Base-by-base conservation (phyloP, 371 early-diverging fungal species). In the Basidiobolus meristosporus region DNA sequence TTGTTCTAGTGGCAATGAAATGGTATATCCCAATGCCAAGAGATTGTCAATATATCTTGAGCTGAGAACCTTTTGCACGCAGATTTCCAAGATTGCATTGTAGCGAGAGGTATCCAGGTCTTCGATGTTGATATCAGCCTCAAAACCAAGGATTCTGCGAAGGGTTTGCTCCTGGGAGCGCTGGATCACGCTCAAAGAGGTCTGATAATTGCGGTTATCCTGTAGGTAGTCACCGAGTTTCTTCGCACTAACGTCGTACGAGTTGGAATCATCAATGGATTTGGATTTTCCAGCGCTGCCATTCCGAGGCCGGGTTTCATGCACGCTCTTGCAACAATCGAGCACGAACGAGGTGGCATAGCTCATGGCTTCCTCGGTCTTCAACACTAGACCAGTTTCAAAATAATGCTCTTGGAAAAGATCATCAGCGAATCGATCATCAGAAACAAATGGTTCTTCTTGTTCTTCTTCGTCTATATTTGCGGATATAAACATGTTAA, bases 21-120 rank as follows among this genome's bases (percentile, higher is more conserved):
- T 31, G 40, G 65, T 31, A 36, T 42, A 58, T 6, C 57, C 59
- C 11, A 66, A 38, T 14, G 53, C 52, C 7, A 61, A 45, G 16
- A 46, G 39, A 36, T 51, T 41, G 38, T 66, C 65, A 31, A 60
- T 49, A 9, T 1, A 9, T 39, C 21, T 2, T 9, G 21, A 15
- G 3, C 15, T 39, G 17, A 39, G 15, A 18, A 39, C 21, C 39
- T 39, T n/a, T n/a, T n/a, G n/a, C n/a, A n/a, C n/a, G n/a, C n/a
- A n/a, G n/a, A n/a, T n/a, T n/a, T n/a, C n/a, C n/a, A n/a, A n/a
- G n/a, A n/a, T n/a, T n/a, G n/a, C n/a, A n/a, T n/a, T n/a, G n/a
- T n/a, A n/a, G n/a, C 14, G 23, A 15, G 11, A 39, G 18, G 1
- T 36, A 17, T 16, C 11, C 12, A 36, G 1, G 18, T 14, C 18